Base-by-base conservation (phyloP, 2,329 filamentous ascomycete genomes). In the Microcyclosporella mali region DNA sequence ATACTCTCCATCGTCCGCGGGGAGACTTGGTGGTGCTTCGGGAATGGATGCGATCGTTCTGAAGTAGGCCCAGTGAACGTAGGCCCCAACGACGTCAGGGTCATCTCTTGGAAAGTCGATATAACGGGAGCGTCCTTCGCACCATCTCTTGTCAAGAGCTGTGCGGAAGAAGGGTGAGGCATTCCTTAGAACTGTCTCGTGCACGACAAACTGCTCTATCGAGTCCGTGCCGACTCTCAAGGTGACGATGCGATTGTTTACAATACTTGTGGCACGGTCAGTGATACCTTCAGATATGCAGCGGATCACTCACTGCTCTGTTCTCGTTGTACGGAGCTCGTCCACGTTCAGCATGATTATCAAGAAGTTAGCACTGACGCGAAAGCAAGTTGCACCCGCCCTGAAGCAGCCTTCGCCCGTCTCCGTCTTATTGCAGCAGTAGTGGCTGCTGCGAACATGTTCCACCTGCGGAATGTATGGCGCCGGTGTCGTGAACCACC, bases 21-120 rank as follows among this genome's bases (percentile, higher is more conserved):
- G 49, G 12, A 53, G 33, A n/a, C 44, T 41, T 11, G 49, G 51
- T 16, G 51, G 51, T 3, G 46, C 39, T 3, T 45, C 11, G 16
- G 48, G 50, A 21, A 45, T 53, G 8, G 47, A 51, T n/a, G 50
- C 47, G 11, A 53, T 46, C 18, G 35, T 45, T 27, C 40, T 34
- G 37, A 53, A 53, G 36, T 51, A 56, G 9, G 53, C 45, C 53
- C 53, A 56, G 18, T 55, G 25, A 3, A 49, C 31, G 33, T 49
- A 56, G 6, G 45, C 45, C 14, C 40, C 42, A 21, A 52, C 45
- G 2, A 55, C 45, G 6, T 47, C 47, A 16, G 21, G 17, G 11
- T 45, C 37, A 33, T 52, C 52, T 21, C 45, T 28, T 1, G 52
- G 52, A 1, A 52, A 36, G 15, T 52, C 49, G 12, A 54, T 44